Evolutionary conservation across 2,329 filamentous ascomycete species (phyloP).

Genomic region (Myotisia sp.): DNA sequence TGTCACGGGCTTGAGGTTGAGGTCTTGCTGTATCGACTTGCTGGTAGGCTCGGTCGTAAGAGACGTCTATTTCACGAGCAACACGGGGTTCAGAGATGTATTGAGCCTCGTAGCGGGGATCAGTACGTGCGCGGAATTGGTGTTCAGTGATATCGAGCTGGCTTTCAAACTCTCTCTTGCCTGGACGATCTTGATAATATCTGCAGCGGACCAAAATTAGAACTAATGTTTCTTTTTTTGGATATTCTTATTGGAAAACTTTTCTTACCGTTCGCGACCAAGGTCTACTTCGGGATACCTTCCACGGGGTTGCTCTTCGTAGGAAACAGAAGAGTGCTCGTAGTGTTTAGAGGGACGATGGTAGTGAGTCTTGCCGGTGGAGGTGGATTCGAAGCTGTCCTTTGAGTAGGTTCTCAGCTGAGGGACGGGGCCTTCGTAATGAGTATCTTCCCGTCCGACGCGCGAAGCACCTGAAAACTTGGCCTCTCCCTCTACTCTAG

Average conservation of each 20-base stretch:
- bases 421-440: conserved; percentile 52
- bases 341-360: conserved; percentile 9
- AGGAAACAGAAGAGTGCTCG: conserved; percentile 27
- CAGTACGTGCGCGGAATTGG: conserved; percentile 51
- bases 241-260: too few species aligned
- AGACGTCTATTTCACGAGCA: conserved; percentile 19
- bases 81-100: conserved; percentile 25
- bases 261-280: conserved; percentile 38
- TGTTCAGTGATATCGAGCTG: conserved; percentile 42
- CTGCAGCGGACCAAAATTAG: conserved; percentile 4
- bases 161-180: conserved; percentile 31
- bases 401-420: conserved; percentile 27
- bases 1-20: conserved; percentile 12
- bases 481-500: conserved; percentile 81
- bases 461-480: conserved; percentile 58
- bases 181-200: conserved; percentile 19
- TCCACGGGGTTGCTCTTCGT: conserved; percentile 25
- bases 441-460: conserved; percentile 98
- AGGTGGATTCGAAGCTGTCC: conserved; percentile 8
- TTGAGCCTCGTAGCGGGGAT: conserved; percentile 39
- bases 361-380: conserved; percentile 3
- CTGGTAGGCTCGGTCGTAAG: conserved; percentile 15
- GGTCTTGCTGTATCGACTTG: conserved; percentile 9
- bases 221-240: too few species aligned
- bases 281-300: conserved; percentile 37